Evolutionary conservation across 495 filamentous ascomycete species (phyloP).

Genomic region (Chaetomium tenue): DNA sequence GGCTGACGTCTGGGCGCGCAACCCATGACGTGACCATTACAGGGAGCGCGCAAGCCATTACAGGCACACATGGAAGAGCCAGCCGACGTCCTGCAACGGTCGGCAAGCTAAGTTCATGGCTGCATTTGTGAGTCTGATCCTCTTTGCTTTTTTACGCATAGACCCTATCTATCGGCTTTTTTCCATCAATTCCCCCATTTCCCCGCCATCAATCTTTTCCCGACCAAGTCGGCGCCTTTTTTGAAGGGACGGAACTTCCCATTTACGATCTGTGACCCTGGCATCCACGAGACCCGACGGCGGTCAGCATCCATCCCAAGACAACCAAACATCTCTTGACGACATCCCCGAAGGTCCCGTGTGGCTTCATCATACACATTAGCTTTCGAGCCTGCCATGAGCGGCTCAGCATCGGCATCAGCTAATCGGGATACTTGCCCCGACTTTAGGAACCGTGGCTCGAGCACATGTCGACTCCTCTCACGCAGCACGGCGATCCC

Average conservation of each 20-base stretch:
- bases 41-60: constrained; percentile 2
- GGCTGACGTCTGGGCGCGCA: constrained; percentile 17
- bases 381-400: constrained; percentile 10
- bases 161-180: neutral
- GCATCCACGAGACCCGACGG: neutral
- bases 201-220: neutral
- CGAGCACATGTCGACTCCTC: constrained; percentile 50
- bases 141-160: constrained; percentile 14
- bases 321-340: neutral
- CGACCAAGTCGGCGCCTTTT: neutral
- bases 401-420: neutral
- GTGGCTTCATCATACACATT: neutral
- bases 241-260: neutral
- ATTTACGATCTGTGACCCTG: neutral
- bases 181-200: neutral
- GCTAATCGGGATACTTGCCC: constrained; percentile 28
- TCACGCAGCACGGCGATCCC: constrained; percentile 38
- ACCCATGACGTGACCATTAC: constrained; percentile 25
- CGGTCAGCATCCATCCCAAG: constrained; percentile 3
- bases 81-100: constrained; percentile 5
- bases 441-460: constrained; percentile 48
- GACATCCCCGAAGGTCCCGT: too few relatives aligned
- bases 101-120: constrained; percentile 40
- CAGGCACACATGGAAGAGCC: neutral
- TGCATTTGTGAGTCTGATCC: constrained; percentile 46